Percentiles rank a stretch among this genome's conserved stretches.
Evolutionary conservation across 345 rosid species (phyloP).

Genomic region (Eucalyptus microcorys): DNA sequence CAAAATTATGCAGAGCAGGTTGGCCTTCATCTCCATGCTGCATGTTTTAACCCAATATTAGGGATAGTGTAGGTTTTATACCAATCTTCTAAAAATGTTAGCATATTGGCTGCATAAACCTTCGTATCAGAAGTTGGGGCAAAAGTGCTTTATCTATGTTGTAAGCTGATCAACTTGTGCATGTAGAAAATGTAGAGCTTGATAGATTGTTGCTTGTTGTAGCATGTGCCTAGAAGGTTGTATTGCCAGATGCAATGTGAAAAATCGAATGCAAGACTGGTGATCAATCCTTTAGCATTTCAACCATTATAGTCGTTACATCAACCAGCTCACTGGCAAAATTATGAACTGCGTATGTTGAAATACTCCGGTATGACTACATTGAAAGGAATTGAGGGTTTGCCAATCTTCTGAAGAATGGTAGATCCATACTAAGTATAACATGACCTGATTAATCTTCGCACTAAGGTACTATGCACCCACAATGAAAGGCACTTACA

Average conservation of each 20-base stretch:
- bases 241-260: background rate
- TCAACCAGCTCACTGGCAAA: background rate
- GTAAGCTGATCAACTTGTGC: background rate
- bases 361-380: background rate
- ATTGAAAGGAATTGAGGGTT: background rate
- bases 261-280: background rate
- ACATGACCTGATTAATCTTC: background rate
- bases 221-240: background rate
- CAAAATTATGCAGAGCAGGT: constrained; percentile 98
- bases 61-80: background rate
- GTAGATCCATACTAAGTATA: background rate
- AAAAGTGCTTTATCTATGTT: background rate
- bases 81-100: background rate
- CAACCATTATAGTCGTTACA: background rate
- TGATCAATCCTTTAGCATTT: background rate
- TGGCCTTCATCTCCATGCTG: background rate
- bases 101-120: background rate
- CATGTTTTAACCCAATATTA: background rate
- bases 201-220: background rate
- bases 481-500: background rate
- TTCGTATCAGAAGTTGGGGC: background rate
- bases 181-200: background rate
- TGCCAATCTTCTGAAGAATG: background rate
- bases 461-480: background rate
- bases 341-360: background rate